Base-by-base conservation (phyloP, 495 filamentous ascomycete genomes). In the Zalerion maritima region DNA sequence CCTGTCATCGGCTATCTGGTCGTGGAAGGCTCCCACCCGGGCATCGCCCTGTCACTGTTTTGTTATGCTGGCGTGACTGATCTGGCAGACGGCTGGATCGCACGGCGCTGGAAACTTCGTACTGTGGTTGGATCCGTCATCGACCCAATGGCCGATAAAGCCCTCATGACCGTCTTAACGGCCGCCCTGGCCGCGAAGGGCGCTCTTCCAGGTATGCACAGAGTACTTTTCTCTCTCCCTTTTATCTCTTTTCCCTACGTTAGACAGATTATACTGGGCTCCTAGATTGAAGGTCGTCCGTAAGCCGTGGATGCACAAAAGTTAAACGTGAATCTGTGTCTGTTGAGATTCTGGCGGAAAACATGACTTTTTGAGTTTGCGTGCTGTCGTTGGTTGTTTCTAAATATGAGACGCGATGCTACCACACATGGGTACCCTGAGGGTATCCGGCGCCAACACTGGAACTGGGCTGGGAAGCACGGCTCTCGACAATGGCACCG, bases 101-200 rank as follows among this genome's bases (percentile, higher is more conserved):
- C 89, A 10, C 72, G 89, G 23, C 64, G 62, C 27, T 96, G 78
- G 67, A 75, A 85, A 21, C 71, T 82, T 7, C 76, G 85, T 53
- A 96, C 89, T 0, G 91, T 97, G 1, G 83, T 96, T 9, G 89
- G 89, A n/a, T 86, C 79, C 26, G 73, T 97, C 18, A 84, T 97
- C 31, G 87, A 96, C 43, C 87, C 87, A 7, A 89, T 93, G 79
- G 87, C 87, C 9, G 87, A 96, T 47, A 96, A 96, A 62, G 71
- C 72, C 7, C 61, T 96, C 36, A 96, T 97, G 89, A 94, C 85
- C 2, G 67, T 93, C 18, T 57, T 91, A 31, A 87, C 86, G 0
- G 75, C 84, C 5, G 79, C 75, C 35, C 49, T 96, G 21, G 86
- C 84, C 4, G 57, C 78, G 22, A 81, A 91, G 33, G 86, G 80